A percentile compares a stretch with the other conserved stretches of the same genome.
phyloP scores from a whole-genome alignment of 108 stramenopile species.

The Nitzschia sp. region DNA sequence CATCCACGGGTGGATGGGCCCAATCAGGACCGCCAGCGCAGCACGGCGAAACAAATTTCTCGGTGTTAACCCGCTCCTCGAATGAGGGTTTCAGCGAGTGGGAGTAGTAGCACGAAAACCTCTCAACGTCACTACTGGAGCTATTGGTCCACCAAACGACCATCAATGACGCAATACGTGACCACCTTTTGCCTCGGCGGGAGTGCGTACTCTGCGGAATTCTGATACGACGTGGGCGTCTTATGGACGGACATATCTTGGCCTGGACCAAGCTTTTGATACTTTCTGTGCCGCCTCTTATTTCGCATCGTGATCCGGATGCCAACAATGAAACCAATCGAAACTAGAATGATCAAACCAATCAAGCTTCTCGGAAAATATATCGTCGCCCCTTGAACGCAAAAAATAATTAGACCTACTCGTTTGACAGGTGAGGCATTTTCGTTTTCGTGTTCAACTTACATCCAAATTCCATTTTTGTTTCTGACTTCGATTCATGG shows the following conservation, averaged over 20 bases:
- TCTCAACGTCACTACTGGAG: too few species aligned
- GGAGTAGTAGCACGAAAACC: too few species aligned
- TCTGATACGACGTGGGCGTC: constrained; percentile 32
- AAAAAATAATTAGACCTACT: constrained; percentile 5
- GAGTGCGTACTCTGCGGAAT: constrained; percentile 31
- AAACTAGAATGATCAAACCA: constrained; percentile 13
- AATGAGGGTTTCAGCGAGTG: too few species aligned
- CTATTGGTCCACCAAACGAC: constrained; percentile 51
- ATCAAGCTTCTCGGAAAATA: constrained; percentile 34
- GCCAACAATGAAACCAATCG: constrained; percentile 19
- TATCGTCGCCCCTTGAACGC: constrained; percentile 11
- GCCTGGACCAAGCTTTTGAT: background rate
- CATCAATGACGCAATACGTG: constrained; percentile 84
- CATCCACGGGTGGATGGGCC: too few species aligned
- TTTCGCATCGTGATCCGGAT: constrained; percentile 11
- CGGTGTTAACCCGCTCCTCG: too few species aligned
- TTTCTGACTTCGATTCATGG: constrained; percentile 20
- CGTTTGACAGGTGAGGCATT: too few species aligned
- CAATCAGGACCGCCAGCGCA: too few species aligned
- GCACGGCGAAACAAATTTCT: too few species aligned
- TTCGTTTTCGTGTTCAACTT: constrained; percentile 20
- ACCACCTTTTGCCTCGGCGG: constrained; percentile 58
- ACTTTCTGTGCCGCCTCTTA: background rate
- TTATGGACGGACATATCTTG: constrained; percentile 13
- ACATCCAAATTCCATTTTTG: constrained; percentile 28